Evolutionary conservation across 129 eudicot genomes (phyloP).

Genomic region (Flaveria robusta): DNA sequence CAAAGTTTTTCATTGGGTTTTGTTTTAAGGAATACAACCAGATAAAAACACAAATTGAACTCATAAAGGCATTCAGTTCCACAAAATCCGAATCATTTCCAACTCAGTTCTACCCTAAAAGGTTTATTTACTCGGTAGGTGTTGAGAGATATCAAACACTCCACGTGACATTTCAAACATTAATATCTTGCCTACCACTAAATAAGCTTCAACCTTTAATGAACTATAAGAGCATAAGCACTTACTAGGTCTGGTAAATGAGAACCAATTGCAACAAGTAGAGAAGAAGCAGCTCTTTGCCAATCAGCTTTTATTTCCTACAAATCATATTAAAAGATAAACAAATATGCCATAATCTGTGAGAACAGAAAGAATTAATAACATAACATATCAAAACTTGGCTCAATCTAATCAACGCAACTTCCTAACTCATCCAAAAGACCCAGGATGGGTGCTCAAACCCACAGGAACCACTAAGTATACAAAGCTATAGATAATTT

Average conservation of each 20-base stretch:
- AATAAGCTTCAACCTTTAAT: conserved; percentile 11
- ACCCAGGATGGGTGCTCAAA: too few relatives aligned
- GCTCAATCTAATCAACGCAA: neutral
- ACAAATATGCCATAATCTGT: neutral
- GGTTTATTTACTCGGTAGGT: neutral
- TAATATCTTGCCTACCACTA: neutral
- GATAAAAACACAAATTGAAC: neutral
- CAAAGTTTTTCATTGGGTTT: conserved; percentile 7
- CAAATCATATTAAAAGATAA: conserved; percentile 23
- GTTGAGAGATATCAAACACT: neutral
- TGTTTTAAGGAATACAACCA: conserved; percentile 18
- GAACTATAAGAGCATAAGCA: conserved; percentile 19
- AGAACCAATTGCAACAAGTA: conserved; percentile 91
- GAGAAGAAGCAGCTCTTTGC: conserved; percentile 95
- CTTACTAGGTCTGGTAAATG: conserved; percentile 96
- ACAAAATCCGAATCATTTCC: conserved; percentile 3
- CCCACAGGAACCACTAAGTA: neutral
- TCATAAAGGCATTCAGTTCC: neutral
- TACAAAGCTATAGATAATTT: conserved; percentile 7
- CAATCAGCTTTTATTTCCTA: conserved; percentile 92
- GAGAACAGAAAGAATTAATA: conserved; percentile 9
- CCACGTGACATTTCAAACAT: conserved; percentile 4
- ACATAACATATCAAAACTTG: conserved; percentile 4
- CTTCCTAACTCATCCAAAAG: neutral
- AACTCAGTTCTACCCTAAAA: conserved; percentile 6